Conservation (phyloP, 202 grass and related monocot genomes). For the Panicum virgatum region DNA sequence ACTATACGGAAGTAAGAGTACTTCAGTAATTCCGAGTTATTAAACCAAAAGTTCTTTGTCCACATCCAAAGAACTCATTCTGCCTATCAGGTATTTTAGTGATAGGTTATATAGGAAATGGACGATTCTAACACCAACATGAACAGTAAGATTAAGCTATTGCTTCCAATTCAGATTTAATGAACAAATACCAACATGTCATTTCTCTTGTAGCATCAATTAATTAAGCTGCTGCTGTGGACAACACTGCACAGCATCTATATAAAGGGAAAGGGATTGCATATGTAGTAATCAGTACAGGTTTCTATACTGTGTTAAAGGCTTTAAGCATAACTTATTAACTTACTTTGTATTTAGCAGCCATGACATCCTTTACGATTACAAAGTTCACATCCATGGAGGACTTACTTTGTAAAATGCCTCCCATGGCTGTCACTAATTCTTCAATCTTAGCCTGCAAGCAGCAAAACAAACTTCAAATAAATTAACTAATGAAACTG, state of each 20-base stretch:
- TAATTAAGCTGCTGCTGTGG: constrained; percentile 18
- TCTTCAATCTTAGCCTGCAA: constrained; percentile 77
- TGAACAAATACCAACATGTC: not conserved
- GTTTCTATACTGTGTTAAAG: constrained; percentile 16
- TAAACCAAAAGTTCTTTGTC: constrained; percentile 14
- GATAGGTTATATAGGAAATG: not conserved
- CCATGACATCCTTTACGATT: constrained; percentile 85
- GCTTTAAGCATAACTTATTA: constrained; percentile 52
- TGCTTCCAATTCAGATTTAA: constrained; percentile 14
- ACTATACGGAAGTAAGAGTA: constrained; percentile 6
- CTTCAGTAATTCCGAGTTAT: too few relatives aligned
- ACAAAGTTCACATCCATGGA: constrained; percentile 82
- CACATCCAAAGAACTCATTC: not conserved
- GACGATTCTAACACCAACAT: not conserved
- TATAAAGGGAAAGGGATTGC: constrained; percentile 3
- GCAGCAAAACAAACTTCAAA: constrained; percentile 40
- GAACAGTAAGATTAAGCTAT: constrained; percentile 24
- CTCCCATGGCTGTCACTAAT: constrained; percentile 83
- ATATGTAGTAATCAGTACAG: constrained; percentile 4
- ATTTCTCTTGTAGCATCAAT: not conserved
- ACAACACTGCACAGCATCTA: not conserved
- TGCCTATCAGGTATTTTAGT: not conserved
- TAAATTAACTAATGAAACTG: constrained; percentile 19
- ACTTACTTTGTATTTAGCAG: constrained; percentile 88
- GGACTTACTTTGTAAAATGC: constrained; percentile 54